Evolutionary conservation across 2,329 filamentous ascomycete species (phyloP).

Genomic region (Lizonia empirigonia): DNA sequence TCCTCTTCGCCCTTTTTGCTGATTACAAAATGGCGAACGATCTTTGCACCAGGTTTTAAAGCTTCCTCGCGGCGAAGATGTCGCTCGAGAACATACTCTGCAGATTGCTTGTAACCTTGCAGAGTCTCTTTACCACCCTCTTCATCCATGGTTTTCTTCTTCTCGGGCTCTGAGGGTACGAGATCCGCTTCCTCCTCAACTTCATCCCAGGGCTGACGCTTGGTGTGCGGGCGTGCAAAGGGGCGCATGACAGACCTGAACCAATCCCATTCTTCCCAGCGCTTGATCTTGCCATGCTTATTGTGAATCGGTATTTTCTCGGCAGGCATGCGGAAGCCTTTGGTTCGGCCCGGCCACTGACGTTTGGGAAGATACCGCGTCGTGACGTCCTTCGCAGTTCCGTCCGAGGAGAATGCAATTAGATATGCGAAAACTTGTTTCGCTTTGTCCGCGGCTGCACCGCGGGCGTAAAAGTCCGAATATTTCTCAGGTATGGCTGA

Average conservation of each 20-base stretch:
- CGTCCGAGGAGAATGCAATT: conserved; percentile 80
- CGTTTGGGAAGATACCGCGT: conserved; percentile 85
- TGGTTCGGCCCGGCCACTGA: conserved; percentile 85
- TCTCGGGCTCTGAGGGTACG: conserved; percentile 68
- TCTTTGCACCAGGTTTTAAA: conserved; percentile 68
- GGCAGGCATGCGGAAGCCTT: conserved; percentile 76
- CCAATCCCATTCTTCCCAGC: conserved; percentile 84
- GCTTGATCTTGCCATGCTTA: conserved; percentile 74
- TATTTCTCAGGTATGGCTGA: conserved; percentile 72
- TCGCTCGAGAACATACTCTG: conserved; percentile 82
- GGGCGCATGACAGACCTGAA: conserved; percentile 79
- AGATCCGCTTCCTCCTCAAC: conserved; percentile 80
- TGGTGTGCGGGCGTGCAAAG: conserved; percentile 63
- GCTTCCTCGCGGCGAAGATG: conserved; percentile 94
- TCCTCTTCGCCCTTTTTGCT: conserved; percentile 71
- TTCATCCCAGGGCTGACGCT: conserved; percentile 74
- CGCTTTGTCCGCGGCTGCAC: conserved; percentile 79
- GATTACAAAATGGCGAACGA: conserved; percentile 75
- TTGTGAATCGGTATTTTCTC: conserved; percentile 84
- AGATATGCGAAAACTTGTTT: conserved; percentile 92
- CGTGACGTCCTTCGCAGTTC: conserved; percentile 92
- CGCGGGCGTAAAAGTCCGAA: conserved; percentile 79
- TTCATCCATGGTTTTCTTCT: conserved; percentile 68
- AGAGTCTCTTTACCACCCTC: conserved; percentile 76
- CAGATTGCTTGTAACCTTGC: conserved; percentile 84